These are phyloP conservation scores for Amanita thiersii DNA, from an alignment of 768 basidiomycete genomes.

Conservation along the genomic window DNA sequence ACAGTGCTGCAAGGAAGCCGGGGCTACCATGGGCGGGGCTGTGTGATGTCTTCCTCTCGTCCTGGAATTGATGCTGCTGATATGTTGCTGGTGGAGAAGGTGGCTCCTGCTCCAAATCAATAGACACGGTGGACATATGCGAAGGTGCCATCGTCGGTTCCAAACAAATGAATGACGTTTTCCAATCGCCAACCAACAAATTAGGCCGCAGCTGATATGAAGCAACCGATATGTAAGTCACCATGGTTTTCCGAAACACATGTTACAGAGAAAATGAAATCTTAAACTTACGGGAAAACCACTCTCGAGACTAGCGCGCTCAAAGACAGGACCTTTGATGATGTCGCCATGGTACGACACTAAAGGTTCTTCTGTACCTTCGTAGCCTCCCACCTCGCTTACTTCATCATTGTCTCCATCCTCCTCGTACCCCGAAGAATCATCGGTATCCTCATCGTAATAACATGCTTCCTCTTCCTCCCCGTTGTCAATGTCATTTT, in stretches of 20 bases:
- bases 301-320: slow-evolving; percentile 2
- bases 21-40: too few species aligned
- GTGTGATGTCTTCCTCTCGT: too few species aligned
- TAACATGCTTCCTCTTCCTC: background rate
- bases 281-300: slow-evolving; percentile 4
- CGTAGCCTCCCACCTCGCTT: too few species aligned
- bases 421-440: too few species aligned
- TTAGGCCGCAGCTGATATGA: background rate
- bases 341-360: slow-evolving; percentile 4
- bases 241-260: background rate
- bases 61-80: too few species aligned
- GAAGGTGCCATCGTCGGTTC: slow-evolving; percentile 1
- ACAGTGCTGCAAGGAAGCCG: slow-evolving; percentile 1
- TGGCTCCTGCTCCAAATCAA: background rate
- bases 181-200: background rate
- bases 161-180: slow-evolving; percentile 3
- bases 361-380: too few species aligned
- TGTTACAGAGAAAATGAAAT: background rate
- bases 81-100: background rate
- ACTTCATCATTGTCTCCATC: too few species aligned
- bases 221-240: too few species aligned
- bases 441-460: background rate
- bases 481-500: background rate
- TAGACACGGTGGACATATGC: background rate
- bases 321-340: too few species aligned